Evolutionary conservation across 768 basidiomycete species (phyloP).

Genomic region (Lentinula aciculospora): DNA sequence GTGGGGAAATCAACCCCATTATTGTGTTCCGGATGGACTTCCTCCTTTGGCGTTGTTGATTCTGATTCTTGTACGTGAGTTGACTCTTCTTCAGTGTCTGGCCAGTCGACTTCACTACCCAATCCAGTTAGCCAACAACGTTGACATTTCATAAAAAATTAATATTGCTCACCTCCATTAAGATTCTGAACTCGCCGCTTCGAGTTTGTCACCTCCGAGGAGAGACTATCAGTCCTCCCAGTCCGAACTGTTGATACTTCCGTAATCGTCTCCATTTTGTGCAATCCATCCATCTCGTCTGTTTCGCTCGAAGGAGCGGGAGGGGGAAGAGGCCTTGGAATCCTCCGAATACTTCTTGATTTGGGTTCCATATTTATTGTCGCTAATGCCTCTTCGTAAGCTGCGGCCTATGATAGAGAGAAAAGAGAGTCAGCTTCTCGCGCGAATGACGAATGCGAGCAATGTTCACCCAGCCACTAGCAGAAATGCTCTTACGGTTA

Average conservation of each 20-base stretch:
- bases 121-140: not conserved
- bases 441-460: conserved; percentile 3
- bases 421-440: conserved; percentile 1
- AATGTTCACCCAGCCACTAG: conserved; percentile 7
- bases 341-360: not conserved
- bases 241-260: conserved; percentile 6
- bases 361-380: conserved; percentile 5
- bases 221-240: not conserved
- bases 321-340: conserved; percentile 1
- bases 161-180: not conserved
- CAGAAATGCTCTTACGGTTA: conserved; percentile 8
- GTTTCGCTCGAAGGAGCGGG: not conserved
- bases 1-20: not conserved
- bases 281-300: not conserved
- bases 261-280: conserved; percentile 5
- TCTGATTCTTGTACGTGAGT: conserved; percentile 7
- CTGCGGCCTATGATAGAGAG: not conserved
- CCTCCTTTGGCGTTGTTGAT: conserved; percentile 3
- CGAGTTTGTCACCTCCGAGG: not conserved
- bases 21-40: conserved; percentile 4
- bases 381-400: conserved; percentile 6
- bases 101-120: conserved; percentile 6
- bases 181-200: not conserved
- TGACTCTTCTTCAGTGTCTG: conserved; percentile 7
- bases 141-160: not conserved